Conservation (phyloP, 768 basidiomycete species). For the Kwoniella sp. region DNA sequence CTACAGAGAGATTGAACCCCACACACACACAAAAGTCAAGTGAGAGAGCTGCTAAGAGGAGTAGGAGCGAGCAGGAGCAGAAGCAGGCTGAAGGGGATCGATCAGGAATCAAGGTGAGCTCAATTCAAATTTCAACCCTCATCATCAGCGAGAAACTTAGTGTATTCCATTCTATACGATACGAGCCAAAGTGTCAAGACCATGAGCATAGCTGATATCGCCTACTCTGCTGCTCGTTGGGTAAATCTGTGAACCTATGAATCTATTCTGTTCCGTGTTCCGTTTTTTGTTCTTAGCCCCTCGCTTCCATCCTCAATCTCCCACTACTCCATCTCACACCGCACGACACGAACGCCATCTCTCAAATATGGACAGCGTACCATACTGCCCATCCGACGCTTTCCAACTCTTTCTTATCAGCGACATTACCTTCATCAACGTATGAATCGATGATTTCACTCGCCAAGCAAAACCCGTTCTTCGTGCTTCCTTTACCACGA, state of each 20-base stretch:
- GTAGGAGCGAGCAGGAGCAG: conserved; percentile 5
- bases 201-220: no score
- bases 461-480: conserved; percentile 70
- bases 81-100: conserved; percentile 46
- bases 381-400: conserved; percentile 78
- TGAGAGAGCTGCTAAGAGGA: background rate
- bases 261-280: no score
- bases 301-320: conserved; percentile 78
- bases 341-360: conserved; percentile 73
- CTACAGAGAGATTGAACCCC: background rate
- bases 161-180: no score
- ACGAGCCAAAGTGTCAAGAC: no score
- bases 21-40: background rate
- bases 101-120: conserved; percentile 55
- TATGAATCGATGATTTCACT: conserved; percentile 71
- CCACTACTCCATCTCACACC: conserved; percentile 67
- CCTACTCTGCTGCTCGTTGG: no score
- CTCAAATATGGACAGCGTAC: conserved; percentile 84
- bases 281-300: no score
- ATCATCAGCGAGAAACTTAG: no score
- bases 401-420: conserved; percentile 81
- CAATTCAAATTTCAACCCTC: no score
- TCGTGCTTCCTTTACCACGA: conserved; percentile 81
- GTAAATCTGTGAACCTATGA: no score
- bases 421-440: conserved; percentile 70